Percentiles rank a stretch among this genome's conserved stretches.
Evolutionary conservation across 2,329 filamentous ascomycete species (phyloP).

Genomic region (Xylariaceae sp.): DNA sequence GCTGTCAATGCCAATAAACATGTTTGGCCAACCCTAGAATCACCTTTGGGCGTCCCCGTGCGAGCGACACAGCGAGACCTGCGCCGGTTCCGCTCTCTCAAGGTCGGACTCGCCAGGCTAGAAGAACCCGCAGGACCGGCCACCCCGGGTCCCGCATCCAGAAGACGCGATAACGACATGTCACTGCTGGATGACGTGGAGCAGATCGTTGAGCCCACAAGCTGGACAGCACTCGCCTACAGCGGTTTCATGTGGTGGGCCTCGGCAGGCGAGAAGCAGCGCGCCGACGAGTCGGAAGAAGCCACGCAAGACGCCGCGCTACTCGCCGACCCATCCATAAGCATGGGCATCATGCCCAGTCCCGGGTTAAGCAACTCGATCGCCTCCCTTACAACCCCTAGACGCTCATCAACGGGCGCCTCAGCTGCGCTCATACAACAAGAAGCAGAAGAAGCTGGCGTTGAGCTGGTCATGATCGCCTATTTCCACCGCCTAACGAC

Average conservation of each 20-base stretch:
- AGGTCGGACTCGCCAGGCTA: constrained; percentile 56
- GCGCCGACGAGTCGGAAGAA: constrained; percentile 58
- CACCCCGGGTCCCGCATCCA: constrained; percentile 15
- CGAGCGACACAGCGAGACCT: constrained; percentile 90
- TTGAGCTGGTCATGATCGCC: constrained; percentile 69
- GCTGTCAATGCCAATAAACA: constrained; percentile 55
- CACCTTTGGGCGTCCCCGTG: constrained; percentile 58
- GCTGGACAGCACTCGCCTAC: constrained; percentile 73
- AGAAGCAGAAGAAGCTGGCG: constrained; percentile 42
- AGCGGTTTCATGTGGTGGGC: constrained; percentile 89
- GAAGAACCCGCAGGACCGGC: constrained; percentile 22
- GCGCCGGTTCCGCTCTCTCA: constrained; percentile 69
- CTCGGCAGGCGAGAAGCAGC: constrained; percentile 69
- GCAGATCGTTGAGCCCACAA: constrained; percentile 57
- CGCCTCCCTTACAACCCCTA: constrained; percentile 40
- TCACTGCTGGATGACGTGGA: constrained; percentile 24
- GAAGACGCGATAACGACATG: constrained; percentile 17
- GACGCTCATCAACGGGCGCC: constrained; percentile 24
- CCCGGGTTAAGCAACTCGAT: constrained; percentile 42
- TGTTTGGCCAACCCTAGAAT: constrained; percentile 73
- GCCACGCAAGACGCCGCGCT: constrained; percentile 51
- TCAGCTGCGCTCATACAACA: constrained; percentile 23
- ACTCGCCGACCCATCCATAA: constrained; percentile 46
- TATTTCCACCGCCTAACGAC: constrained; percentile 78
- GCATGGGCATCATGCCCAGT: constrained; percentile 29